Conservation (phyloP, 768 basidiomycete species). For the Leccinellum albellum region DNA sequence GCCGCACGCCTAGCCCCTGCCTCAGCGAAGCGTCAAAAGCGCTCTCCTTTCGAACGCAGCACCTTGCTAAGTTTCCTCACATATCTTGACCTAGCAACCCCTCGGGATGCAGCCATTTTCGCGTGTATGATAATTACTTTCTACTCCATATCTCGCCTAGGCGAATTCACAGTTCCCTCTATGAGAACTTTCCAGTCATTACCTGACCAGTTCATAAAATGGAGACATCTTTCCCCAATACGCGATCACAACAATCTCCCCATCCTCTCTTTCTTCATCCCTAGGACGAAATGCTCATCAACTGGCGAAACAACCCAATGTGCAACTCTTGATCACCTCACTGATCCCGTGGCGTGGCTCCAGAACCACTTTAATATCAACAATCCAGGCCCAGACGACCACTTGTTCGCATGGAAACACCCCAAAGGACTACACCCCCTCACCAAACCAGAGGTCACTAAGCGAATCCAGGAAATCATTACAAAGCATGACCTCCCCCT, state of each 20-base stretch:
- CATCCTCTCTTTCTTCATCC: not conserved
- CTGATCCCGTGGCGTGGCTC: not conserved
- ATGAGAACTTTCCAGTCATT: not conserved
- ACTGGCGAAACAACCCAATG: not conserved
- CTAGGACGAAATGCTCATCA: not conserved
- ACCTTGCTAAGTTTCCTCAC: not conserved
- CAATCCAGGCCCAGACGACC: not conserved
- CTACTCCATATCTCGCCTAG: not conserved
- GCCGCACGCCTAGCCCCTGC: not conserved
- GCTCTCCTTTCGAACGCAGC: not conserved
- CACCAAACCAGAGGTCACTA: not conserved
- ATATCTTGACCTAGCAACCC: not conserved
- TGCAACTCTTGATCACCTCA: not conserved
- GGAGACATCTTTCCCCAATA: not conserved
- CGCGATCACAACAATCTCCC: not conserved
- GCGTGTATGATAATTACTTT: not conserved
- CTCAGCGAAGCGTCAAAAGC: not conserved
- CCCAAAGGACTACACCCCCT: not conserved
- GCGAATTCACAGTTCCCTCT: not conserved
- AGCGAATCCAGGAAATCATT: not conserved
- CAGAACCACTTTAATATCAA: not conserved
- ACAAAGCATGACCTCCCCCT: not conserved
- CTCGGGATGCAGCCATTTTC: not conserved
- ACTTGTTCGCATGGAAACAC: not conserved
- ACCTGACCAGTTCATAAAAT: too few relatives aligned